Percentiles rank a stretch among this genome's conserved stretches.
Conservation (phyloP, 441 rosid genomes). For the Corymbia calophylla region DNA sequence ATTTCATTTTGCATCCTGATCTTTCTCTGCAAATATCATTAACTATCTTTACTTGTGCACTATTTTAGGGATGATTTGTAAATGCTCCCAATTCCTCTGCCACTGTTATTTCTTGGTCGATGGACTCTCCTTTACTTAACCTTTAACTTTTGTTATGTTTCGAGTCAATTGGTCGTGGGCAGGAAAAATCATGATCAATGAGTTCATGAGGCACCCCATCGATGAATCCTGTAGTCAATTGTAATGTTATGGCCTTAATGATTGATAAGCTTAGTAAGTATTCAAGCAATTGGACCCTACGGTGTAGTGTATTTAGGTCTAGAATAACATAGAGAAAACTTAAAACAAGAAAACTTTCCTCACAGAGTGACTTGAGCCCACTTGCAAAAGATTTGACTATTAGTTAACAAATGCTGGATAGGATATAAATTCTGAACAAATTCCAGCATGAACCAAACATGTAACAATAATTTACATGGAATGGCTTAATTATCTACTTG, state of each 20-base stretch:
- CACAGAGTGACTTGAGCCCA: not conserved
- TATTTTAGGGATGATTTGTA: not conserved
- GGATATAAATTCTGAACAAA: not conserved
- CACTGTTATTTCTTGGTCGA: not conserved
- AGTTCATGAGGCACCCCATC: not conserved
- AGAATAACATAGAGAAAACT: not conserved
- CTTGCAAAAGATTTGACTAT: not conserved
- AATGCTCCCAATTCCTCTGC: not conserved
- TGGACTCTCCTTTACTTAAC: not conserved
- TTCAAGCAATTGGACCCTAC: not conserved
- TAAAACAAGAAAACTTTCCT: not conserved
- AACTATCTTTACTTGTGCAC: not conserved
- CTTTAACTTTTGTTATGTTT: not conserved
- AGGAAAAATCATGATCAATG: not conserved
- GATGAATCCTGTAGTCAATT: not conserved
- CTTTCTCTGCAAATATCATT: not conserved
- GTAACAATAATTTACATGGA: not conserved
- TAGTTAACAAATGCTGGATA: not conserved
- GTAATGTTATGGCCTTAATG: not conserved
- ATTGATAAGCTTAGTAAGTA: not conserved
- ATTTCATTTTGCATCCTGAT: not conserved
- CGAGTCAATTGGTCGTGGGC: not conserved
- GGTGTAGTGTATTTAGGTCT: not conserved
- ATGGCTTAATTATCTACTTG: not conserved
- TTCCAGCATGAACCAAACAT: not conserved